Conservation (phyloP, 2,329 filamentous ascomycete genomes). For the Neopestalotiopsis clavispora region DNA sequence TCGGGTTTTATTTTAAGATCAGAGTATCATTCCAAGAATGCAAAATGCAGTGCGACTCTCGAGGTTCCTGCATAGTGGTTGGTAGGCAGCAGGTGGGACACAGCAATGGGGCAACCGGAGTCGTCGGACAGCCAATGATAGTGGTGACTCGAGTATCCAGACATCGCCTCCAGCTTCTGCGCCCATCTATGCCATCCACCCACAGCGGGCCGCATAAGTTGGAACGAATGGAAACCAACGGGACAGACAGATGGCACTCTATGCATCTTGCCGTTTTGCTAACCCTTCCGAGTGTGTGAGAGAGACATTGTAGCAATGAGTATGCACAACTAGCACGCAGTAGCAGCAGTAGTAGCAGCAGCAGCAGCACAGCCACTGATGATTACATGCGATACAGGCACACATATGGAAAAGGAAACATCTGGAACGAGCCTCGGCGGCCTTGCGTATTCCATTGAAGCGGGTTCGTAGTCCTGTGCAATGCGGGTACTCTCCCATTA, state of each 20-base stretch:
- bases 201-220: not conserved
- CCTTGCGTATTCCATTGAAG: not conserved
- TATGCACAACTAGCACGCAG: not conserved
- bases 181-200: not conserved
- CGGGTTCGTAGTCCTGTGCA: not conserved
- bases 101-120: not conserved
- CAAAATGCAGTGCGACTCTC: slow-evolving; percentile 7
- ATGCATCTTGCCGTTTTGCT: not conserved
- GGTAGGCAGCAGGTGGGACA: not conserved
- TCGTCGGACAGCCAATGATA: not conserved
- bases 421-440: not conserved
- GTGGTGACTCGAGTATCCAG: not conserved
- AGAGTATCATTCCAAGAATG: not conserved
- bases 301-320: not conserved
- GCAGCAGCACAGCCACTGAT: slow-evolving; percentile 7
- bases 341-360: not conserved
- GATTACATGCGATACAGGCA: not conserved
- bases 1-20: not conserved
- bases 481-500: not conserved
- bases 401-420: not conserved
- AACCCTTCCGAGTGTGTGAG: not conserved
- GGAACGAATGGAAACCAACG: not conserved
- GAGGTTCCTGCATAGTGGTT: slow-evolving; percentile 8
- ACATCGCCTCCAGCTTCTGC: not conserved
- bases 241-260: not conserved